Percentiles rank a stretch among this genome's conserved stretches.
These are phyloP conservation scores for Coniophora puteana DNA, from an alignment of 1,284 basidiomycete genomes.

Conservation along the genomic window DNA sequence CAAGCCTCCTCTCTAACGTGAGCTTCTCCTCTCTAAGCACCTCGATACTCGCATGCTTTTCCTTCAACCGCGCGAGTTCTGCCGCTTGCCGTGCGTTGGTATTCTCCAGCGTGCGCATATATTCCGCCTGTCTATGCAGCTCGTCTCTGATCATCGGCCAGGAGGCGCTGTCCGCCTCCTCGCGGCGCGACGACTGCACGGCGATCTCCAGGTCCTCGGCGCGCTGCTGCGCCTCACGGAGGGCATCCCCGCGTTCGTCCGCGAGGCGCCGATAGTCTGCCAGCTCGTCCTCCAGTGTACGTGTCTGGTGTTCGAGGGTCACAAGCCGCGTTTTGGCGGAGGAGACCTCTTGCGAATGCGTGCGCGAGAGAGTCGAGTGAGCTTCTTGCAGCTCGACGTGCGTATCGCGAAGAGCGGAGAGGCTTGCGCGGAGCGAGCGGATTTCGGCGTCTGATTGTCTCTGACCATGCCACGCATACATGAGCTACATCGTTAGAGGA, in stretches of 20 bases:
- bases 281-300: constrained; percentile 43
- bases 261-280: constrained; percentile 35
- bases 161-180: constrained; percentile 39
- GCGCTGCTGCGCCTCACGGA: constrained; percentile 43
- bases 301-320: constrained; percentile 39
- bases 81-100: constrained; percentile 53
- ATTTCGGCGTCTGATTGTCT: constrained; percentile 39
- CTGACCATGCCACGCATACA: constrained; percentile 11
- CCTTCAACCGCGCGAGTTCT: constrained; percentile 52
- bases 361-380: constrained; percentile 41
- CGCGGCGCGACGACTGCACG: constrained; percentile 19
- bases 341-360: constrained; percentile 41
- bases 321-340: constrained; percentile 46
- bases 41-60: constrained; percentile 57
- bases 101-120: constrained; percentile 61
- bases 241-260: constrained; percentile 35
- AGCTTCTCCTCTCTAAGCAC: constrained; percentile 75
- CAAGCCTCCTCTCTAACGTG: constrained; percentile 54
- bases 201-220: constrained; percentile 39
- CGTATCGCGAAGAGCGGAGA: constrained; percentile 48
- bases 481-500: neutral
- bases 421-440: constrained; percentile 40
- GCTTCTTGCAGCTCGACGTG: constrained; percentile 53
- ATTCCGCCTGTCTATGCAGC: constrained; percentile 56
- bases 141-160: constrained; percentile 60